These are phyloP conservation scores for Eragrostis tef DNA, from an alignment of 202 grass and related monocot species.

Conservation along the genomic window DNA sequence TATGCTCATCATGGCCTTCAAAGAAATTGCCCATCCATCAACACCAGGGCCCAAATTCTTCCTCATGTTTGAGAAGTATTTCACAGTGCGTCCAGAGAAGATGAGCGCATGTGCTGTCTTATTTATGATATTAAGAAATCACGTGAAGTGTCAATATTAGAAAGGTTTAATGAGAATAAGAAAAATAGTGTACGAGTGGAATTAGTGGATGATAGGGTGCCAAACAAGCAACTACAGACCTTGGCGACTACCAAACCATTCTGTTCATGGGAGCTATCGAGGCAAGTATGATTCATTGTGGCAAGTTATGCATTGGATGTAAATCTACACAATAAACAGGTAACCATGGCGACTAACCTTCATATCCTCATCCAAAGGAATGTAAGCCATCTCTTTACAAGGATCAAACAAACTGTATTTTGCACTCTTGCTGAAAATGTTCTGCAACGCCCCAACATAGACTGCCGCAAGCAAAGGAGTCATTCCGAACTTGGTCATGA, in stretches of 20 bases:
- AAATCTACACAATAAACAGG: conserved; percentile 10
- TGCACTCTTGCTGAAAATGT: conserved; percentile 99
- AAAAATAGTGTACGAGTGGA: too few relatives aligned
- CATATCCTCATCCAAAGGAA: conserved; percentile 99
- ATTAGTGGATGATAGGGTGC: neutral
- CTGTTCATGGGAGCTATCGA: neutral
- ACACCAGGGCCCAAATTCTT: too few relatives aligned
- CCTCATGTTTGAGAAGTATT: too few relatives aligned
- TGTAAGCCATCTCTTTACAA: conserved; percentile 99
- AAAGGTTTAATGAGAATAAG: neutral
- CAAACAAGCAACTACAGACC: conserved; percentile 1
- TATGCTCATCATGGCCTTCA: too few relatives aligned
- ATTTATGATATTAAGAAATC: conserved; percentile 12
- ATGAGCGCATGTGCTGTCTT: too few relatives aligned
- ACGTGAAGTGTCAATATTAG: neutral
- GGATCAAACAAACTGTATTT: conserved; percentile 99
- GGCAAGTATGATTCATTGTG: conserved; percentile 20
- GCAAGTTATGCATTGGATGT: neutral
- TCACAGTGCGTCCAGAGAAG: too few relatives aligned
- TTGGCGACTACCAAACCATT: conserved; percentile 6
- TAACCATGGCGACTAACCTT: conserved; percentile 67
- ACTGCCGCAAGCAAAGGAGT: conserved; percentile 95
- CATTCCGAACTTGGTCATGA: conserved; percentile 78
- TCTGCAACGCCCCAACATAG: conserved; percentile 93
- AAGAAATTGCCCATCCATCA: too few relatives aligned